Base-by-base conservation (phyloP, 2,329 filamentous ascomycete genomes). In the Venturia pyrina region DNA sequence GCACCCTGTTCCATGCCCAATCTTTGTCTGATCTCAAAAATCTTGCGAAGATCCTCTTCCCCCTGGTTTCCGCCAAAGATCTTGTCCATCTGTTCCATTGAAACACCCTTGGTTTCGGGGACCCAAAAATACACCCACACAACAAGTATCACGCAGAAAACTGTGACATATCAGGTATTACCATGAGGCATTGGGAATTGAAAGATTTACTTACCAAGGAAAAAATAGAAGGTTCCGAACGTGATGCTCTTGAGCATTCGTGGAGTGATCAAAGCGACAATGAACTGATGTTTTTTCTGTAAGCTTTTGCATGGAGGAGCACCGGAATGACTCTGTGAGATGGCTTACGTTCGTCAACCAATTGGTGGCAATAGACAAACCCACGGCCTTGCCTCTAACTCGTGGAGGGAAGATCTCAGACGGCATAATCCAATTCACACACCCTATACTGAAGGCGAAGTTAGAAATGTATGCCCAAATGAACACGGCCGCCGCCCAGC, bases 191-290 rank as follows among this genome's bases (percentile, higher is more conserved):
- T n/a, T 3, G 7, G 28, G 15, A 1, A 8, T 37, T 53, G 21
- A 17, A 32, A 44, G 15, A 17, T 44, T 40, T 1, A 21, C 60
- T 8, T 24, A 62, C 60, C 66, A 24, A 72, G 73, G 67, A 77
- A 77, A 71, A 77, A 76, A 48, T 77, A 76, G 64, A 75, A 77
- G 1, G 75, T 77, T 8, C 75, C 75, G 66, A 72, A 77, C 2
- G 70, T 69, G 71, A 74, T 73, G 13, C 67, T 65, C 34, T 69
- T 69, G 6, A 77, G 69, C 74, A 77, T 76, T 11, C 71, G 69
- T 8, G 74, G 74, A 28, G 72, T 72, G 64, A 71, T 71, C 65
- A 76, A 71, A 6, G 71, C 74, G 37, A 78, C 74, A 40, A 74
- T 73, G 64, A 78, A 78, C 66, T 78, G 68, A 57, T n/a, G 2